Base-by-base conservation (phyloP, 192 early-diverging fungal genomes). In the Coemansia erecta region DNA sequence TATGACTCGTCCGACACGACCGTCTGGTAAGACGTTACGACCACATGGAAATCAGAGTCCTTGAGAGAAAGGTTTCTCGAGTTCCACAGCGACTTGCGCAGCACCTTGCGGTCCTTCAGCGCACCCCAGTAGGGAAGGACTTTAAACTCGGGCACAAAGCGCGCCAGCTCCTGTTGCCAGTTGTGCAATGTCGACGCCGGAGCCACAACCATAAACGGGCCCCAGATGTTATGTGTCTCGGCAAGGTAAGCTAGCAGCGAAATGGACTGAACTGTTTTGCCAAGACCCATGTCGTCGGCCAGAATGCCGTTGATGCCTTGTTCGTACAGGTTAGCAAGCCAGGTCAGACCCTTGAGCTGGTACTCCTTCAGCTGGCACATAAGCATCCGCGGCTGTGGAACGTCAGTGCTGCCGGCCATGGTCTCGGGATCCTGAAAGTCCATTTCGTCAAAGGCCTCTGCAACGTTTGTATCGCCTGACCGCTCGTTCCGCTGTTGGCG, bases 221-320 rank as follows among this genome's bases (percentile, higher is more conserved):
- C 94, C 91, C 92, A 93, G 47, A 94, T 91, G 57, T 87, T 85
- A 58, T 94, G 86, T 4, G 83, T 83, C 59, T 93, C 92, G 8
- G 92, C 92, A 23, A 96, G 69, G 61, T 94, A 89, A 8, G 92
- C 92, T 72, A 96, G 85, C 37, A 96, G 63, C 8, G 92, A 87
- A 51, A 96, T 94, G 0, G 92, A 90, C 79, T 96, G 94, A 6
- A 96, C 87, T 0, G 94, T 94, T 68, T 94, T 93, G 24, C 91
- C 91, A 19, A 93, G 72, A 47, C 81, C 82, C 90, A 92, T 93
- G 68, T 92, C 90, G 63, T 93, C 91, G 3, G 91, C 92, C 46
- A 94, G 69, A 59, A 94, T 94, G 64, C 92, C 92, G 72, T 94
- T 94, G 78, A 94, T 92, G 44, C 92, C 92, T 58, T 90, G 88